Conservation (phyloP, 306 rosid species). For the Boehmeria nivea region DNA sequence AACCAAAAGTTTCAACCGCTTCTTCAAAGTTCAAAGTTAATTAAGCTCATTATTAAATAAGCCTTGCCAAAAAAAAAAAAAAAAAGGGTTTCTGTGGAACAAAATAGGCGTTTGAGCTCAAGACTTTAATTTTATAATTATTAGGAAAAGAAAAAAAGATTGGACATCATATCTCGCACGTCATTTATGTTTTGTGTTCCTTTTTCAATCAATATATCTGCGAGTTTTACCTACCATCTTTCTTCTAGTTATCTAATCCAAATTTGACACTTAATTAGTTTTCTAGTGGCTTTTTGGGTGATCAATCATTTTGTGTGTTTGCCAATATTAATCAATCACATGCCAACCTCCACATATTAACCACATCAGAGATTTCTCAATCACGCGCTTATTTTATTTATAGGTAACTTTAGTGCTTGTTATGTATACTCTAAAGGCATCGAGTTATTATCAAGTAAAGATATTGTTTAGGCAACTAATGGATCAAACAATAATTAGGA, state of each 20-base stretch:
- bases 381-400: neutral
- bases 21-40: too few relatives aligned
- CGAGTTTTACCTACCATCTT: neutral
- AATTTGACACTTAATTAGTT: neutral
- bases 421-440: too few relatives aligned
- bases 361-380: neutral
- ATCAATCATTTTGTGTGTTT: constrained; percentile 2
- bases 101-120: too few relatives aligned
- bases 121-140: too few relatives aligned
- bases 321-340: constrained; percentile 6
- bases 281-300: neutral
- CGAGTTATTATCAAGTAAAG: too few relatives aligned
- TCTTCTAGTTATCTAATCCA: neutral
- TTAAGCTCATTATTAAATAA: too few relatives aligned
- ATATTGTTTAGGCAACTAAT: too few relatives aligned
- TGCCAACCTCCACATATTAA: neutral
- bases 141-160: neutral
- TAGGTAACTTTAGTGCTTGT: too few relatives aligned
- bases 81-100: too few relatives aligned
- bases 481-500: too few relatives aligned
- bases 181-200: neutral
- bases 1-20: too few relatives aligned
- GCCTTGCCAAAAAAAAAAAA: too few relatives aligned
- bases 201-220: neutral
- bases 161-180: neutral